phyloP scores from a whole-genome alignment of 1,284 basidiomycete species.

The Clitocybe nebularis region DNA sequence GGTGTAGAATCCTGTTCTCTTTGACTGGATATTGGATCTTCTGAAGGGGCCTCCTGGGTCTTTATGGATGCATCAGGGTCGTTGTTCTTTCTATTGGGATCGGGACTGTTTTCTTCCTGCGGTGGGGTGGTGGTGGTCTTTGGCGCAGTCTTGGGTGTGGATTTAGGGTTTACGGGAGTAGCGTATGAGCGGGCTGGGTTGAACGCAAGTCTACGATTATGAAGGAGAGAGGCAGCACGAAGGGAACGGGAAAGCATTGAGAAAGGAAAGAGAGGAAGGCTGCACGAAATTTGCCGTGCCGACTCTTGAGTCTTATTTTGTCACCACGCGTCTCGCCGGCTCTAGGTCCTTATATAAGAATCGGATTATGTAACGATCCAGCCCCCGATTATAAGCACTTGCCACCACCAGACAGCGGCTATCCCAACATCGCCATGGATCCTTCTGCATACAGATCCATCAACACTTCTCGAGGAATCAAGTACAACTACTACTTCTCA shows the following conservation, averaged over 20 bases:
- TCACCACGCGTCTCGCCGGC: background rate
- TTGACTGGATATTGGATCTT: conserved; percentile 21
- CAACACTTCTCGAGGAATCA: conserved; percentile 26
- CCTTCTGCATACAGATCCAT: conserved; percentile 19
- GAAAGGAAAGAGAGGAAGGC: conserved; percentile 10
- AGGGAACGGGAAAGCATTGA: conserved; percentile 37
- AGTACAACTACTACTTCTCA: conserved; percentile 31
- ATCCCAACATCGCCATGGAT: no score
- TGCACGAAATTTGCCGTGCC: background rate
- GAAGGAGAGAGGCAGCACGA: conserved; percentile 28
- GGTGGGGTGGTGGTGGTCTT: conserved; percentile 10
- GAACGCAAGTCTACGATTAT: conserved; percentile 19
- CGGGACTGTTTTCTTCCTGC: background rate
- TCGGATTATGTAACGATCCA: no score
- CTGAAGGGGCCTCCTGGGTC: conserved; percentile 37
- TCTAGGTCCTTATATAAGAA: no score
- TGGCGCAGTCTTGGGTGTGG: conserved; percentile 19
- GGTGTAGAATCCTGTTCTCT: conserved; percentile 12
- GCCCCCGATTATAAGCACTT: no score
- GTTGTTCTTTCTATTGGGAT: background rate
- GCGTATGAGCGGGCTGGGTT: conserved; percentile 11
- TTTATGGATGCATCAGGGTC: conserved; percentile 19
- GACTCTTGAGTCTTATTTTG: background rate
- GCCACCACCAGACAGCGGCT: no score
- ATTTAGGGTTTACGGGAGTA: conserved; percentile 19